These are phyloP conservation scores for Lentinula boryana DNA, from an alignment of 768 basidiomycete species.

Conservation along the genomic window DNA sequence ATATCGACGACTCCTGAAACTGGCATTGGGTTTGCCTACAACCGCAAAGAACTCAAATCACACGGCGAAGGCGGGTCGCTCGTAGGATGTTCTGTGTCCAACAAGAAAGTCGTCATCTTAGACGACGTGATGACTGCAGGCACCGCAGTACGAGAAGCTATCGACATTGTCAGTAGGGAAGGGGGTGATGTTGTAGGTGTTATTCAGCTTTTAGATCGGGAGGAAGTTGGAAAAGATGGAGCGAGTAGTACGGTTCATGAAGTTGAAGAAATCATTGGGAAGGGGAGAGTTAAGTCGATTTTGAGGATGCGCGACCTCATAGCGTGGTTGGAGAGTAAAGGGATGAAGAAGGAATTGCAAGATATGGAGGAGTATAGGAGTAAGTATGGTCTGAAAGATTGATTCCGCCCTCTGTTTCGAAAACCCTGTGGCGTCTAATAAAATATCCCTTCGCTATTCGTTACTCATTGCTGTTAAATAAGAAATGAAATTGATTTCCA, in stretches of 20 bases:
- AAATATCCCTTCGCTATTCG: no score
- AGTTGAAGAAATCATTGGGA: constrained; percentile 67
- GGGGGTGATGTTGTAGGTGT: constrained; percentile 88
- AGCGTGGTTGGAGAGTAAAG: constrained; percentile 70
- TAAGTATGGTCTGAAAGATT: constrained; percentile 58
- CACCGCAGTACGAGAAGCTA: constrained; percentile 81
- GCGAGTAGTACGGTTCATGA: constrained; percentile 74
- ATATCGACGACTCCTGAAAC: not conserved
- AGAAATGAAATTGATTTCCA: no score
- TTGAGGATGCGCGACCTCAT: constrained; percentile 84
- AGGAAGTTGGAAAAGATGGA: constrained; percentile 75
- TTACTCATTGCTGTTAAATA: no score
- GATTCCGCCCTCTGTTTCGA: no score
- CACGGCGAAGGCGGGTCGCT: constrained; percentile 94
- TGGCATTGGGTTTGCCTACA: constrained; percentile 77
- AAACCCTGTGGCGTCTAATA: no score
- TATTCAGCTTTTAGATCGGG: constrained; percentile 78
- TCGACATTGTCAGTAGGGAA: constrained; percentile 59
- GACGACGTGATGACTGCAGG: constrained; percentile 97
- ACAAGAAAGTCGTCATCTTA: constrained; percentile 78
- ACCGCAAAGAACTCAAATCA: constrained; percentile 92
- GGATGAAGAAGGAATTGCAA: constrained; percentile 54
- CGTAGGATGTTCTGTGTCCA: constrained; percentile 81
- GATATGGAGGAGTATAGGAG: constrained; percentile 76
- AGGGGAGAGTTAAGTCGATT: constrained; percentile 67